phyloP scores from a whole-genome alignment of 441 rosid species.

The Oxalis stricta region DNA sequence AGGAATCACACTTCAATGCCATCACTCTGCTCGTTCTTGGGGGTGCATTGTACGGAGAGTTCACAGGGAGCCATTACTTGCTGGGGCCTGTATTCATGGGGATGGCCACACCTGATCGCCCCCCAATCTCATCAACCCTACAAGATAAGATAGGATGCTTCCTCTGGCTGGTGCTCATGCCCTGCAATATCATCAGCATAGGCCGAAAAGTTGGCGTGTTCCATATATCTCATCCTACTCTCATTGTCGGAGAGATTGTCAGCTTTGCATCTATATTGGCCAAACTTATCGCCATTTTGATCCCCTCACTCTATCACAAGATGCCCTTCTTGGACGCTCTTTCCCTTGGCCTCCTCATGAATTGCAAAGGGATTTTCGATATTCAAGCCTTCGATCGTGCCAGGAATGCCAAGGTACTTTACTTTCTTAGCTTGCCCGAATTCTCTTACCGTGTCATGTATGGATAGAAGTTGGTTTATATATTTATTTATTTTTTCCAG shows the following conservation, averaged over 20 bases:
- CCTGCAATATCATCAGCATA: slow-evolving; percentile 21
- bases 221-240: neutral
- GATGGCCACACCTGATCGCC: slow-evolving; percentile 25
- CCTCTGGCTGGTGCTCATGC: slow-evolving; percentile 24
- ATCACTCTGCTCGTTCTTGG: neutral
- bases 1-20: neutral
- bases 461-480: neutral
- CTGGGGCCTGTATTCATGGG: slow-evolving; percentile 20
- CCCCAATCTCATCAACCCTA: slow-evolving; percentile 23
- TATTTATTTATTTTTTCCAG: slow-evolving; percentile 11
- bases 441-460: too few species aligned
- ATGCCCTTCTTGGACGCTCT: slow-evolving; percentile 31
- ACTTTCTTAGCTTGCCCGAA: neutral
- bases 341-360: slow-evolving; percentile 25
- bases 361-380: slow-evolving; percentile 27
- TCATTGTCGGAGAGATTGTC: slow-evolving; percentile 4
- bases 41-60: neutral
- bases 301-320: slow-evolving; percentile 21
- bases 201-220: slow-evolving; percentile 21
- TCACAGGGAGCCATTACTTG: neutral
- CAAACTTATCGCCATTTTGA: slow-evolving; percentile 14
- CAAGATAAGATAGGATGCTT: slow-evolving; percentile 25
- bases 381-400: slow-evolving; percentile 18
- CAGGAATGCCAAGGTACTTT: slow-evolving; percentile 12
- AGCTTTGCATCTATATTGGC: slow-evolving; percentile 8